Evolutionary conservation across 257 asterid species (phyloP).

Genomic region (Scutellaria minor): DNA sequence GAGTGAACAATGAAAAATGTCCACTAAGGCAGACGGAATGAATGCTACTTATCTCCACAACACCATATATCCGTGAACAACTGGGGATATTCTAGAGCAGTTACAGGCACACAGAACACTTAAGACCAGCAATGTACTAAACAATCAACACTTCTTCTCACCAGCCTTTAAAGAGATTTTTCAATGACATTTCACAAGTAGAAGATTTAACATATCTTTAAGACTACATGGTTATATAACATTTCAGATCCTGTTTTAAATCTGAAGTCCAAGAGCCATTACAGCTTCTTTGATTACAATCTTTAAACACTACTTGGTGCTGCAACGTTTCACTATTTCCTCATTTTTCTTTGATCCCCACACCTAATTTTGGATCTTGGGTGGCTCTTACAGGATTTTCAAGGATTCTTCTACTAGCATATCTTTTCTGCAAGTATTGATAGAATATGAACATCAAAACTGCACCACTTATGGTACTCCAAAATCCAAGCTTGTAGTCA

Average conservation of each 20-base stretch:
- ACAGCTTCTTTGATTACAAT: background rate
- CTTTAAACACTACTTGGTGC: background rate
- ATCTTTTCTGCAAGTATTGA: background rate
- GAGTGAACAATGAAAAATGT: too few relatives aligned
- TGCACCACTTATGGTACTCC: background rate
- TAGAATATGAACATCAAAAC: background rate
- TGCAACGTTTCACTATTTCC: background rate
- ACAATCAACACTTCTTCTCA: background rate
- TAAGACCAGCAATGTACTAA: background rate
- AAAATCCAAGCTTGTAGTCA: background rate
- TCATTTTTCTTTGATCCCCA: background rate
- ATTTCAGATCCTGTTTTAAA: background rate
- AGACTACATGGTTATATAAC: background rate
- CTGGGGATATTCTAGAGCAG: background rate
- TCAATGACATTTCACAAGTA: background rate
- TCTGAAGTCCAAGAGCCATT: too few relatives aligned
- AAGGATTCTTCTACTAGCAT: background rate
- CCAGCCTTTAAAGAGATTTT: background rate
- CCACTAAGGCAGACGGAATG: too few relatives aligned
- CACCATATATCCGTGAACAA: constrained; percentile 2
- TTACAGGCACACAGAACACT: background rate
- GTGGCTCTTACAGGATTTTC: background rate
- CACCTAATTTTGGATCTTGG: background rate
- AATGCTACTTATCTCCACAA: background rate
- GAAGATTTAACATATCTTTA: background rate